These are phyloP conservation scores for Davidsoniella neocaledoniae DNA, from an alignment of 2,329 filamentous ascomycete species.

Conservation along the genomic window DNA sequence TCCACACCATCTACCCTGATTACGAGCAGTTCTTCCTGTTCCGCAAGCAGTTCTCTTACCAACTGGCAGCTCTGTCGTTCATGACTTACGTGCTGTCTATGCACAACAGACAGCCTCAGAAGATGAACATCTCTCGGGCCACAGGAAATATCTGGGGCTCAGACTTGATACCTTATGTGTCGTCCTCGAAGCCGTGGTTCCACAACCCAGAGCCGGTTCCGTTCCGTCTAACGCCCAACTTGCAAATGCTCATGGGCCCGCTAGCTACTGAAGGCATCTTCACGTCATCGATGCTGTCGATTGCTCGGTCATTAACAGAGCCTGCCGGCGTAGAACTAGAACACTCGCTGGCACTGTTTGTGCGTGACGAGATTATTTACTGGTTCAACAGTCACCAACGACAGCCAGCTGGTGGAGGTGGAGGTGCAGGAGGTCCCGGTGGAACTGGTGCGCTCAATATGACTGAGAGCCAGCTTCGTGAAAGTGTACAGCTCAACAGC, in stretches of 20 bases:
- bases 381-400: constrained; percentile 79
- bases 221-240: constrained; percentile 90
- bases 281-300: constrained; percentile 87
- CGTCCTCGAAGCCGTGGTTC: constrained; percentile 69
- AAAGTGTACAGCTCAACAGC: constrained; percentile 70
- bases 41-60: constrained; percentile 90
- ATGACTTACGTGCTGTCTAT: constrained; percentile 99
- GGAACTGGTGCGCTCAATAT: constrained; percentile 24
- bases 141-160: constrained; percentile 94
- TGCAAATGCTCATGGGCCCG: constrained; percentile 92
- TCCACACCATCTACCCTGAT: constrained; percentile 71
- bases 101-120: constrained; percentile 87
- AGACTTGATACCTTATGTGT: constrained; percentile 84
- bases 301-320: constrained; percentile 83
- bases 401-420: constrained; percentile 12
- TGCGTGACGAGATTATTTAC: constrained; percentile 93
- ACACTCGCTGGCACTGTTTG: constrained; percentile 84
- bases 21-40: constrained; percentile 97
- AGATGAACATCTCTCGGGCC: constrained; percentile 75
- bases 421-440: background rate
- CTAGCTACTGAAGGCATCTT: constrained; percentile 94
- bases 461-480: constrained; percentile 50
- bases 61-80: constrained; percentile 86
- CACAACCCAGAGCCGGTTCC: constrained; percentile 91
- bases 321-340: constrained; percentile 70